phyloP scores from a whole-genome alignment of 192 early-diverging fungal species.

The Dissophora globulifera region DNA sequence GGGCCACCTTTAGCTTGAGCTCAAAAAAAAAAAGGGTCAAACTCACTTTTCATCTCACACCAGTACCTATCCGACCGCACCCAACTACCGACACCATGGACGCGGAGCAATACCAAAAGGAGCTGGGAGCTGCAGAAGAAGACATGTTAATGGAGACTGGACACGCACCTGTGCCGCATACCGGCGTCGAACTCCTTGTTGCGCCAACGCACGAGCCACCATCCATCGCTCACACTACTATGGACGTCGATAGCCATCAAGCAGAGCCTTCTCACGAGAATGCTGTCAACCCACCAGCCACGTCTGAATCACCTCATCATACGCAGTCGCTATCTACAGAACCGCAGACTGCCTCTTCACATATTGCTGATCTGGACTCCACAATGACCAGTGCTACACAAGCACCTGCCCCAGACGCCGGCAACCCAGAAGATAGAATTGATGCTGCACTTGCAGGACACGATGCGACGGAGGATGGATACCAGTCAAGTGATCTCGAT shows the following conservation, averaged over 20 bases:
- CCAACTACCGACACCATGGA: slow-evolving; percentile 10
- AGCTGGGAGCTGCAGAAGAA: neutral
- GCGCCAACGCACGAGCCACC: neutral
- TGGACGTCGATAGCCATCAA: slow-evolving; percentile 42
- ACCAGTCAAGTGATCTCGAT: slow-evolving; percentile 59
- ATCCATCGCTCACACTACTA: neutral
- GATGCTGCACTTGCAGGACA: slow-evolving; percentile 47
- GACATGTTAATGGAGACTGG: slow-evolving; percentile 22
- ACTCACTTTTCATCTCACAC: neutral
- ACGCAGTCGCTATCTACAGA: neutral
- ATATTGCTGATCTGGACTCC: neutral
- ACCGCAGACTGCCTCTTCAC: neutral
- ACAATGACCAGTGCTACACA: neutral
- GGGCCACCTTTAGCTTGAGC: slow-evolving; percentile 9
- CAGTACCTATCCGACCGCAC: neutral
- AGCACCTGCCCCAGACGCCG: neutral
- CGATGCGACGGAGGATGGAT: slow-evolving; percentile 37
- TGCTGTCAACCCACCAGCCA: too few relatives aligned
- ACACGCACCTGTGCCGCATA: neutral
- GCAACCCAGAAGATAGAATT: slow-evolving; percentile 33
- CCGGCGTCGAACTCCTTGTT: neutral
- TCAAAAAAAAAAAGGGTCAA: neutral
- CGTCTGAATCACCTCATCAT: too few relatives aligned
- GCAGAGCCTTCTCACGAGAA: too few relatives aligned
- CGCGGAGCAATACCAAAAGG: neutral